phyloP scores from a whole-genome alignment of 2,329 filamentous ascomycete genomes.

The Claviceps digitariae region DNA sequence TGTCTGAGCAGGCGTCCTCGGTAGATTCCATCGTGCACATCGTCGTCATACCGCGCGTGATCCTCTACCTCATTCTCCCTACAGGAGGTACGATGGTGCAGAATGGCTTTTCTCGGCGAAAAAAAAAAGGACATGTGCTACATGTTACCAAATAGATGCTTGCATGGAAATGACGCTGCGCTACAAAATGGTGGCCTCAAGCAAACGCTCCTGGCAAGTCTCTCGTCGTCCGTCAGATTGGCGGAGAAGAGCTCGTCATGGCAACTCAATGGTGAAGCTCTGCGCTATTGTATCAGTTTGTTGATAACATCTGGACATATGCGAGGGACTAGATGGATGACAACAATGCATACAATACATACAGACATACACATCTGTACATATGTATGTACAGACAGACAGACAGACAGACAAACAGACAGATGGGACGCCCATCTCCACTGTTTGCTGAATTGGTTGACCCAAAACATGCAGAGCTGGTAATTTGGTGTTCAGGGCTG shows the following conservation, averaged over 20 bases:
- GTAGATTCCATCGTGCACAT: neutral
- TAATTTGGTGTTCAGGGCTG: too few species aligned
- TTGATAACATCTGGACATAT: neutral
- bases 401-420: neutral
- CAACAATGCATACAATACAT: too few species aligned
- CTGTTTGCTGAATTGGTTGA: neutral
- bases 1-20: neutral
- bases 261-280: too few species aligned
- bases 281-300: neutral
- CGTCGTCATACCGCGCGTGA: neutral
- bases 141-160: neutral
- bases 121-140: too few species aligned
- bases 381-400: neutral
- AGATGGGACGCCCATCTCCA: neutral
- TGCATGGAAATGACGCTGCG: neutral
- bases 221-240: neutral
- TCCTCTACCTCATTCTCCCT: neutral
- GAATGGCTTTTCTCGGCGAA: too few species aligned
- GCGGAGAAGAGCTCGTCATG: neutral
- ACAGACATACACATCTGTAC: neutral
- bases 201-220: neutral
- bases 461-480: neutral
- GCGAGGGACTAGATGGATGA: neutral
- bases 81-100: too few species aligned
- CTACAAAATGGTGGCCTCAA: neutral